Percentiles rank a stretch among this genome's conserved stretches.
phyloP scores from a whole-genome alignment of 345 rosid species.

The Boechera divaricarpa region DNA sequence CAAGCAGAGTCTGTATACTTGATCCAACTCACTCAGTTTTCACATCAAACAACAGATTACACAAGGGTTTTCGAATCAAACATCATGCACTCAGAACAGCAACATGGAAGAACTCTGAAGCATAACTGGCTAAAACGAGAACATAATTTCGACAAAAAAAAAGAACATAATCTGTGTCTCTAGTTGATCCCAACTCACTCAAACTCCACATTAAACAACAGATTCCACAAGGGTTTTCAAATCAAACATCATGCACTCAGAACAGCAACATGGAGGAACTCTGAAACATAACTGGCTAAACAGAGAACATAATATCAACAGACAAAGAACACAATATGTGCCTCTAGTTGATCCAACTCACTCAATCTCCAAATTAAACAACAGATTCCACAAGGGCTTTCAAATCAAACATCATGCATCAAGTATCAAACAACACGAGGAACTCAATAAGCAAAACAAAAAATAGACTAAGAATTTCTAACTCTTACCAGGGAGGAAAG shows the following conservation, averaged over 20 bases:
- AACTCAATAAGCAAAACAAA: background rate
- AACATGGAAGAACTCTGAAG: too few species aligned
- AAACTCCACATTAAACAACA: too few species aligned
- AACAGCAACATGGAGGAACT: background rate
- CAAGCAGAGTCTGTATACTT: background rate
- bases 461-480: background rate
- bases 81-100: background rate
- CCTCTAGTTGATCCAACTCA: background rate
- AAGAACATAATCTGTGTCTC: too few species aligned
- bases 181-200: too few species aligned
- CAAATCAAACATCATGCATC: background rate
- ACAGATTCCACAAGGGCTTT: background rate
- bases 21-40: constrained; percentile 3
- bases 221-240: too few species aligned
- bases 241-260: too few species aligned
- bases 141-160: too few species aligned
- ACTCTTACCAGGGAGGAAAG: constrained; percentile 81
- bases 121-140: too few species aligned
- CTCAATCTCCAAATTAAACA: background rate
- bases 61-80: background rate
- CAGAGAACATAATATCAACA: background rate
- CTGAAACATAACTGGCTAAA: background rate
- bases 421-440: background rate
- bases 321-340: background rate
- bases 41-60: constrained; percentile 16